Conservation (phyloP, 2,329 filamentous ascomycete species). For the Aspergillus novofumigatus region DNA sequence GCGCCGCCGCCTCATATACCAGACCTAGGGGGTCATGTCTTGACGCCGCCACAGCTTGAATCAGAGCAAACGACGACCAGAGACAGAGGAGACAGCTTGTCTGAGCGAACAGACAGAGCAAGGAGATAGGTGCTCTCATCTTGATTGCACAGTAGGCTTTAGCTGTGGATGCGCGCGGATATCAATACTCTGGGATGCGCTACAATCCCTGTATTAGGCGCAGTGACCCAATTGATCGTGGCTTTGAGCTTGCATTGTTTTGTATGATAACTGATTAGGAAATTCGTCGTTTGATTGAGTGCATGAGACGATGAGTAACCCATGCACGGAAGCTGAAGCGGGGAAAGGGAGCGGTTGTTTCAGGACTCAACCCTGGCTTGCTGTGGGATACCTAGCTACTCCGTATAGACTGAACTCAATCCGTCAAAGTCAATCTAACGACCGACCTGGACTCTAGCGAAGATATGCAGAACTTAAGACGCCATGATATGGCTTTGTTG, state of each 20-base stretch:
- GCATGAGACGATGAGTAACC: neutral
- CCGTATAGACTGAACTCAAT: too few relatives aligned
- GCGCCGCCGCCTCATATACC: constrained; percentile 1
- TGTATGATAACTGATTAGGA: neutral
- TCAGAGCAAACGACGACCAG: neutral
- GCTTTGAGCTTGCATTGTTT: neutral
- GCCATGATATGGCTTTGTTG: neutral
- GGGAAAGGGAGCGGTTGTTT: neutral
- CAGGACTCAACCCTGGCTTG: neutral
- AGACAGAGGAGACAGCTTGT: neutral
- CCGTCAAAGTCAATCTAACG: neutral
- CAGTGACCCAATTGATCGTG: neutral
- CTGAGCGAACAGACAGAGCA: neutral
- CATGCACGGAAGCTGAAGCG: neutral
- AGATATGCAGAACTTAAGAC: neutral
- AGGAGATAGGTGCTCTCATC: neutral
- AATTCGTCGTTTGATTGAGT: neutral
- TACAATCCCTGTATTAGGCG: neutral
- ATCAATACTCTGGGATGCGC: neutral
- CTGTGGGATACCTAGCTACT: neutral
- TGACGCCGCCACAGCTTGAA: neutral
- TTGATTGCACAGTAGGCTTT: neutral
- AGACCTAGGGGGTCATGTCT: constrained; percentile 2
- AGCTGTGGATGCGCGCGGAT: neutral
- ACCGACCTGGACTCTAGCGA: neutral